Conservation (phyloP, 768 basidiomycete genomes). For the Cytidiella melzeri region DNA sequence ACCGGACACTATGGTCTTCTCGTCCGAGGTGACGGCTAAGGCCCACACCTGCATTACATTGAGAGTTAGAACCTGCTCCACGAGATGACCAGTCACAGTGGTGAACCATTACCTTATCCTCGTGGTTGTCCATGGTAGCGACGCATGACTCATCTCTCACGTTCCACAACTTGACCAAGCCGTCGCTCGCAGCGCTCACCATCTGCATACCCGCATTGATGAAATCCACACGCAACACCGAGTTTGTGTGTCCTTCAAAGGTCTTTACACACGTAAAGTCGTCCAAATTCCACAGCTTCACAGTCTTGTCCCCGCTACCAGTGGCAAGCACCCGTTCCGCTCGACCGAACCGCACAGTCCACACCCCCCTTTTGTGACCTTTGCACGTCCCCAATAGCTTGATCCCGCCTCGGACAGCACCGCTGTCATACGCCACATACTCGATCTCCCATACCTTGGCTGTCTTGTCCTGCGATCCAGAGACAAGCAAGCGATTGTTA, state of each 20-base stretch:
- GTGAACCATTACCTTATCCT: slow-evolving; percentile 72
- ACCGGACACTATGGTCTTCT: slow-evolving; percentile 82
- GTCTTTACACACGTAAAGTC: slow-evolving; percentile 94
- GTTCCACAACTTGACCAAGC: slow-evolving; percentile 94
- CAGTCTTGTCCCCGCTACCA: slow-evolving; percentile 91
- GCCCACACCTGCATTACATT: slow-evolving; percentile 88
- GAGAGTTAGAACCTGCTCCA: no score
- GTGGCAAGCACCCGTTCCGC: slow-evolving; percentile 84
- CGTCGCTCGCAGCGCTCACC: slow-evolving; percentile 88
- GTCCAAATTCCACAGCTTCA: slow-evolving; percentile 91
- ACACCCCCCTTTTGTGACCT: slow-evolving; percentile 95
- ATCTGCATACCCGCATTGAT: slow-evolving; percentile 78
- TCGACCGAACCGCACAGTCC: slow-evolving; percentile 85
- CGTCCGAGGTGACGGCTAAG: slow-evolving; percentile 75
- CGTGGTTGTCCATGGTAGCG: slow-evolving; percentile 91
- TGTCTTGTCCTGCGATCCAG: slow-evolving; percentile 93
- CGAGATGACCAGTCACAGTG: no score
- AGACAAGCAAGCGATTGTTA: slow-evolving; percentile 81
- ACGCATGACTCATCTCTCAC: slow-evolving; percentile 82
- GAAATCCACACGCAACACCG: slow-evolving; percentile 91
- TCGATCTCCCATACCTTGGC: slow-evolving; percentile 84
- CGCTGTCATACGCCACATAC: slow-evolving; percentile 36
- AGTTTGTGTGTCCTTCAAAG: slow-evolving; percentile 97
- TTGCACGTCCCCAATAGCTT: slow-evolving; percentile 81
- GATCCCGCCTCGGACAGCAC: slow-evolving; percentile 56